Conservation (phyloP, 169 alveolate genomes). For the Plasmodium cynomolgi region DNA sequence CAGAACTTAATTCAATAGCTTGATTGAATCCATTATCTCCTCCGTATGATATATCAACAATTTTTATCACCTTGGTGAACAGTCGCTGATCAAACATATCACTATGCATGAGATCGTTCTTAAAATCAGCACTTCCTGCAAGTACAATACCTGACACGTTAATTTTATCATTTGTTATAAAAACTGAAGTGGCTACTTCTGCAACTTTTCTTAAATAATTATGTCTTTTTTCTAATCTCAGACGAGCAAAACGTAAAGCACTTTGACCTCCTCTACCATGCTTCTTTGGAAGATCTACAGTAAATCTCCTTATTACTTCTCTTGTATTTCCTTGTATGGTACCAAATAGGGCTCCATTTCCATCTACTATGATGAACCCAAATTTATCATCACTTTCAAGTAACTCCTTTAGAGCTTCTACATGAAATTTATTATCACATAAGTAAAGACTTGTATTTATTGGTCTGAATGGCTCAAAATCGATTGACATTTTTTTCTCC, state of each 20-base stretch:
- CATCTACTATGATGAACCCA: slow-evolving; percentile 98
- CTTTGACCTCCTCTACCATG: slow-evolving; percentile 99
- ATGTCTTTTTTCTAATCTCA: slow-evolving; percentile 98
- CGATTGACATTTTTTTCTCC: slow-evolving; percentile 96
- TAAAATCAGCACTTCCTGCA: slow-evolving; percentile 99
- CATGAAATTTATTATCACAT: slow-evolving; percentile 98
- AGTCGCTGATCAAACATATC: slow-evolving; percentile 97
- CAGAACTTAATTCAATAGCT: slow-evolving; percentile 97
- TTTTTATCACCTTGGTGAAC: slow-evolving; percentile 92
- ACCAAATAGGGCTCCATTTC: slow-evolving; percentile 98
- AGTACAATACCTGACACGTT: slow-evolving; percentile 92
- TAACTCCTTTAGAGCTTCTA: slow-evolving; percentile 91
- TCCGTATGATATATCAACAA: slow-evolving; percentile 99
- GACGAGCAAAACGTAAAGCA: slow-evolving; percentile 99
- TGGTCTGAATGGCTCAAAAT: slow-evolving; percentile 99
- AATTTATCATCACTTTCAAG: slow-evolving; percentile 96
- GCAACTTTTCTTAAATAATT: slow-evolving; percentile 98
- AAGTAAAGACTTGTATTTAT: slow-evolving; percentile 96
- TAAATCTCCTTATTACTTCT: slow-evolving; percentile 92
- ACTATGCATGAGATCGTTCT: slow-evolving; percentile 93
- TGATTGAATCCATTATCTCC: slow-evolving; percentile 99
- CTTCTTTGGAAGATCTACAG: slow-evolving; percentile 98
- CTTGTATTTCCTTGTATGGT: slow-evolving; percentile 96
- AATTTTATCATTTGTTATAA: slow-evolving; percentile 96
- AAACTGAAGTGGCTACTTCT: slow-evolving; percentile 96